A percentile compares a stretch with the other conserved stretches of the same genome.
Conservation (phyloP, 352 stramenopile genomes). For the Globisporangium lucens region DNA sequence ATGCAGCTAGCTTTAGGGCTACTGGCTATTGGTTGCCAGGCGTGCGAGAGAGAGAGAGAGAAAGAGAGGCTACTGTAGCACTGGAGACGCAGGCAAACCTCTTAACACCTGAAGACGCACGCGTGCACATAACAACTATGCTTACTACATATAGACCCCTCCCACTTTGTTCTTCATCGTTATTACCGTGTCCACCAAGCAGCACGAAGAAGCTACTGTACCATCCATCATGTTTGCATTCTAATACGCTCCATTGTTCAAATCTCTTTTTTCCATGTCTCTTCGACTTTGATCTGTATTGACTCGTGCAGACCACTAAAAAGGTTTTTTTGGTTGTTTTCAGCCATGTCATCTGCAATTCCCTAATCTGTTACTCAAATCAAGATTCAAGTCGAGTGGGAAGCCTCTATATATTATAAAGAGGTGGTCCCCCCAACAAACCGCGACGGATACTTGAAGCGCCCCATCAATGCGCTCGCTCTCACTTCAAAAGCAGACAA, state of each 20-base stretch:
- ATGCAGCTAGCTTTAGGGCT: not conserved
- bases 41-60: no score
- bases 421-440: not conserved
- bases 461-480: not conserved
- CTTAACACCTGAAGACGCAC: not conserved
- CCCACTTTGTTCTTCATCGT: not conserved
- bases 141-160: slow-evolving; percentile 6
- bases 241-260: not conserved
- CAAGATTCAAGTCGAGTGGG: not conserved
- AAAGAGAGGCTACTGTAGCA: not conserved
- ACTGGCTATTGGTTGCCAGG: not conserved
- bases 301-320: no score
- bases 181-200: not conserved
- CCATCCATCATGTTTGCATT: no score
- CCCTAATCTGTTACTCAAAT: not conserved
- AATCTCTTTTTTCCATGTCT: not conserved
- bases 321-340: no score
- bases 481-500: not conserved
- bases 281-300: no score
- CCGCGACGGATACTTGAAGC: not conserved
- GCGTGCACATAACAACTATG: not conserved
- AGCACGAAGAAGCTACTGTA: not conserved
- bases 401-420: not conserved
- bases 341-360: not conserved
- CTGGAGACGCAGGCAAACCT: not conserved